Conservation (phyloP, 768 basidiomycete species). For the Lyophyllum decastes region DNA sequence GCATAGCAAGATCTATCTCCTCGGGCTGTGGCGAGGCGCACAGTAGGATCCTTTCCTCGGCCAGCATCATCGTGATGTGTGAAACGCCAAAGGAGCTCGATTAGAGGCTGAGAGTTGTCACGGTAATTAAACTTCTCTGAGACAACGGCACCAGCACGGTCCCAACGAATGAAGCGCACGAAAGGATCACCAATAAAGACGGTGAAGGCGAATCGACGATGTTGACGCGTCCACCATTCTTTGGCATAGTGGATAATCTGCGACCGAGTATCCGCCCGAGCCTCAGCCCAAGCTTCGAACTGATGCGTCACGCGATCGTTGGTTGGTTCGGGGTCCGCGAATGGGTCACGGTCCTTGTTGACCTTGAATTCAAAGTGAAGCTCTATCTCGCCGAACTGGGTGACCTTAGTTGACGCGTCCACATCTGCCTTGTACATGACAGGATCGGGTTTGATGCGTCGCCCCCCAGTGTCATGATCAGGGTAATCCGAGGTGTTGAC, state of each 20-base stretch:
- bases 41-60: constrained; percentile 30
- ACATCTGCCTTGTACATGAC: constrained; percentile 4
- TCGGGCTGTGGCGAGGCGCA: constrained; percentile 11
- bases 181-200: constrained; percentile 23
- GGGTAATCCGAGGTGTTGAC: constrained; percentile 11
- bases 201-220: no score
- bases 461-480: background rate
- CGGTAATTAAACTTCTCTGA: constrained; percentile 26
- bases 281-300: no score
- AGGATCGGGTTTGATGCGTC: constrained; percentile 1
- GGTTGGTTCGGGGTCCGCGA: background rate
- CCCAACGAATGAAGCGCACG: constrained; percentile 33
- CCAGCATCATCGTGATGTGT: constrained; percentile 12
- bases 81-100: constrained; percentile 33
- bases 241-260: no score
- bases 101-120: constrained; percentile 16
- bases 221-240: no score
- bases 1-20: constrained; percentile 2
- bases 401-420: no score
- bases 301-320: background rate
- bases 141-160: constrained; percentile 34
- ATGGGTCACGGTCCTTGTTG: constrained; percentile 9
- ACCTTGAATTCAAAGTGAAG: no score
- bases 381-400: no score
- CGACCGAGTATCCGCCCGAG: no score